Base-by-base conservation (phyloP, 495 filamentous ascomycete genomes). In the Rostrohypoxylon terebratum region DNA sequence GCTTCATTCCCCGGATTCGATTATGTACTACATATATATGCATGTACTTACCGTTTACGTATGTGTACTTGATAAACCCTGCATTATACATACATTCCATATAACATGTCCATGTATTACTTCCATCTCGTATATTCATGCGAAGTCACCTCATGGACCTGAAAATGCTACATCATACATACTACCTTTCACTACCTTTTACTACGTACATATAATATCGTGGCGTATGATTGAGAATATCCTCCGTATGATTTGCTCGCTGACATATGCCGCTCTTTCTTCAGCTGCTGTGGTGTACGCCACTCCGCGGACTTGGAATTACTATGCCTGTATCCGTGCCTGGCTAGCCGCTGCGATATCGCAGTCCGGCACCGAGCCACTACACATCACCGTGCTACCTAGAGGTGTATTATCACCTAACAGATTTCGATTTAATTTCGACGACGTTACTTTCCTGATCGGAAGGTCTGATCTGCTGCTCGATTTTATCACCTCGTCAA, bases 1-100 rank as follows among this genome's bases (percentile, higher is more conserved):
- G 42, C 64, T 57, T 55, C 60, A 20, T 71, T 71, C 68, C 68
- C 68, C 68, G 34, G 68, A 71, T 71, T 65, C 36, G 45, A 59
- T 64, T 70, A 55, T 20, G n/a, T n/a, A n/a, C n/a, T n/a, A 28
- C 23, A 51, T 4, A 28, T 51, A 20, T 51, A 51, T 51, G 20
- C 23, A 51, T 51, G 47, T 51, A 51, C 47, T 23, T 51, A 55
- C 48, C 48, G 31, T 23, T 59, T 59, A 51, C 53, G 53, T 36
- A 59, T 11, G 14, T 66, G 18, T 66, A 20, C 51, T 45, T 54
- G 10, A 20, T 57, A 36, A 57, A 65, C 42, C 20, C 20, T 42
- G 34, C 38, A 45, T 47, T 40, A 14, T 47, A 60, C 47, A 14
- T 63, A 51, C 6, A 59, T 36, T 36, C 21, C 25, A 6, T 42